These are phyloP conservation scores for Daldinia concentrica DNA, from an alignment of 495 filamentous ascomycete genomes.

Conservation along the genomic window DNA sequence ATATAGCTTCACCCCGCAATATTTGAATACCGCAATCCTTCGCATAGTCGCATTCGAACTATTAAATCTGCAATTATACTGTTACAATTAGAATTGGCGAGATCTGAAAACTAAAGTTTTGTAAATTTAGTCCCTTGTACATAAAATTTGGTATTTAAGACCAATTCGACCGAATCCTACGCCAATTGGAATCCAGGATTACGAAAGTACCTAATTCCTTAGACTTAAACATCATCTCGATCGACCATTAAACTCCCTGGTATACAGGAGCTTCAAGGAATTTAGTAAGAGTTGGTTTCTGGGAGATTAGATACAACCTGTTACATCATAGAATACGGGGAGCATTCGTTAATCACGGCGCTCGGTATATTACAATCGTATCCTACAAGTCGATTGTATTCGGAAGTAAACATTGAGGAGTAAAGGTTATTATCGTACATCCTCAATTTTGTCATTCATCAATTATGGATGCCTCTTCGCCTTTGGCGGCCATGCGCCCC, in stretches of 20 bases:
- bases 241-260: slow-evolving; percentile 19
- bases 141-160: slow-evolving; percentile 19
- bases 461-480: slow-evolving; percentile 90
- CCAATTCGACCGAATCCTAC: slow-evolving; percentile 12
- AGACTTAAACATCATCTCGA: background rate
- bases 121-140: slow-evolving; percentile 24
- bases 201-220: background rate
- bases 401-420: slow-evolving; percentile 31
- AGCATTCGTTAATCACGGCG: slow-evolving; percentile 37
- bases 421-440: slow-evolving; percentile 39
- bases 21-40: background rate
- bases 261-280: slow-evolving; percentile 4
- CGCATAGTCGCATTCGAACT: background rate
- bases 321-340: slow-evolving; percentile 22
- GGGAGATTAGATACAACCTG: background rate
- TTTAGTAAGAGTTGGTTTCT: background rate
- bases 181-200: background rate
- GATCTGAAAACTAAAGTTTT: slow-evolving; percentile 19
- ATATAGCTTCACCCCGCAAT: slow-evolving; percentile 5
- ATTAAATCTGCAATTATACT: background rate
- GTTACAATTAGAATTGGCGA: background rate
- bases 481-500: slow-evolving; percentile 92
- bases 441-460: slow-evolving; percentile 16
- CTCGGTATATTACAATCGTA: slow-evolving; percentile 24
- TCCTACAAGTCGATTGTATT: slow-evolving; percentile 31